Base-by-base conservation (phyloP, 305 asterid species). In the Solanum hybrid region DNA sequence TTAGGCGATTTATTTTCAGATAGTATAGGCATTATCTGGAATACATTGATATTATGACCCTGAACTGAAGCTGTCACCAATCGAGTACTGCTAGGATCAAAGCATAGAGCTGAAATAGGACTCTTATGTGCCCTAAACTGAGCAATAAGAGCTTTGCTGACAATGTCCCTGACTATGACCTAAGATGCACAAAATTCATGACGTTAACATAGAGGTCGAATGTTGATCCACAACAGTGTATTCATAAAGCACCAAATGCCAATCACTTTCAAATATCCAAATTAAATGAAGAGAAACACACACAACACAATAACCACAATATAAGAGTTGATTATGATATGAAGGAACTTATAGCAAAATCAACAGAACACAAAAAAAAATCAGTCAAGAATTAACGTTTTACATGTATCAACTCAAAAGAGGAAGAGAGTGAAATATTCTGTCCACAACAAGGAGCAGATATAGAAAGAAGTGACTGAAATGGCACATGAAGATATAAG, bases 51-150 rank as follows among this genome's bases (percentile, higher is more conserved):
- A 90, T 95, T 97, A 93, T 97, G 99, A 77, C 99, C 99, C 87
- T 95, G 98, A 91, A 95, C 95, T 13, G 99, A 97, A 91, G 98
- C 99, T 0, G 98, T 96, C 89, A 97, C 99, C 88, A 97, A 90
- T 51, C 97, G 97, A 41, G 92, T 95, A 61, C 96, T 97, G 93
- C 96, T 96, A 10, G 98, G 98, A 94, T 97, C 99, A 90, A 96
- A 97, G 94, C 99, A 95, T 92, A 97, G 77, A 3, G 98, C 94
- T 87, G 94, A 92, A 92, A 97, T 96, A 73, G 99, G 98, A 92
- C 98, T 94, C 90, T 95, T 95, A 89, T 97, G 99, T 20, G 99
- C 99, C 93, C 95, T 94, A 92, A 97, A 97, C 91, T 97, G 99
- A 2, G 98, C 93, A 83, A 97, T 91, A 90, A 96, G 93, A 85